phyloP scores from a whole-genome alignment of 345 rosid genomes.

The Eucalyptus marginata region DNA sequence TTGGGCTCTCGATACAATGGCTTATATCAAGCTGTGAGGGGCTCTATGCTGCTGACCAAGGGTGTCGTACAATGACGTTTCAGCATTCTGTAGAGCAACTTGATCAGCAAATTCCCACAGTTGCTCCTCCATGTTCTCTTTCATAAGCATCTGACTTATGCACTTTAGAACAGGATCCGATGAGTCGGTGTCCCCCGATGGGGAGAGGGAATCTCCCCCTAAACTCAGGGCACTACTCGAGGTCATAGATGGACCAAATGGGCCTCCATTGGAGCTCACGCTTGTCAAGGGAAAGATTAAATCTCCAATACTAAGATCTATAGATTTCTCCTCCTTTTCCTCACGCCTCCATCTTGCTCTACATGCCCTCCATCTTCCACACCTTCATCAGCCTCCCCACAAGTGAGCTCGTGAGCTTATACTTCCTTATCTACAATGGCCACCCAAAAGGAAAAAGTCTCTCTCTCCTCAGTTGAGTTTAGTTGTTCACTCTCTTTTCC shows the following conservation, averaged over 20 bases:
- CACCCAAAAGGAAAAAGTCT: background rate
- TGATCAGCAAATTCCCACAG: constrained; percentile 40
- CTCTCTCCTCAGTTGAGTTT: background rate
- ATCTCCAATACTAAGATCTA: background rate
- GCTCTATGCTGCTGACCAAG: constrained; percentile 13
- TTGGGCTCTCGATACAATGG: constrained; percentile 5
- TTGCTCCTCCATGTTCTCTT: constrained; percentile 49
- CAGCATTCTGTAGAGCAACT: constrained; percentile 50
- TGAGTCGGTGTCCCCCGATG: constrained; percentile 37
- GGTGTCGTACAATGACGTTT: constrained; percentile 44
- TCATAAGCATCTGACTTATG: constrained; percentile 62
- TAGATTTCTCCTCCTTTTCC: background rate
- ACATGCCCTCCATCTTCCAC: background rate
- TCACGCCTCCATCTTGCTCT: background rate
- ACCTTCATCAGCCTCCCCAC: background rate
- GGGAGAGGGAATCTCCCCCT: background rate
- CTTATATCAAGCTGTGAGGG: background rate
- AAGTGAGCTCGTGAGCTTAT: background rate
- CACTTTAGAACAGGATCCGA: constrained; percentile 44
- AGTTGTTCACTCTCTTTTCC: background rate
- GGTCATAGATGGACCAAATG: background rate
- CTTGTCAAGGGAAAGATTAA: background rate
- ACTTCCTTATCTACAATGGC: background rate
- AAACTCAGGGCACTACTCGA: background rate
- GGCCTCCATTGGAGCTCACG: background rate